Evolutionary conservation across 108 stramenopile species (phyloP).

Genomic region (Skeletonema marinoi): DNA sequence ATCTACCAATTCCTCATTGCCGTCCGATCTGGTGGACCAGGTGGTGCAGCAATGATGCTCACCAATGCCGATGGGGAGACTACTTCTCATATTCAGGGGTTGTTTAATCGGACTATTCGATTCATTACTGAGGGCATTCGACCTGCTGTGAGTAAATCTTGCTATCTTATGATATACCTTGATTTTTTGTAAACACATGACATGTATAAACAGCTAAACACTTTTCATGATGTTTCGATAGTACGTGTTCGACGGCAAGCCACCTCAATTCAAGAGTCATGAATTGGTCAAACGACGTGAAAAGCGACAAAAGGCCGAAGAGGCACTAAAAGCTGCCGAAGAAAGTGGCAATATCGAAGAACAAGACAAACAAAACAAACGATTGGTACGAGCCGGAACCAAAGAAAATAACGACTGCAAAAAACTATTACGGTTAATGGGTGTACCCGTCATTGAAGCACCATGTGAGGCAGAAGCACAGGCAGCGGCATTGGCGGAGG

Average conservation of each 20-base stretch:
- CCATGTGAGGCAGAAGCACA: conserved; percentile 99
- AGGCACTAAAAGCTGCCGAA: conserved; percentile 79
- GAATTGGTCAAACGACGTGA: conserved; percentile 91
- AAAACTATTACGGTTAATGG: conserved; percentile 91
- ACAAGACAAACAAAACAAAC: conserved; percentile 85
- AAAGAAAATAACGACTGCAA: conserved; percentile 93
- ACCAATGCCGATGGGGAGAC: conserved; percentile 94
- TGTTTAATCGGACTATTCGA: conserved; percentile 98
- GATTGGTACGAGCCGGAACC: conserved; percentile 82
- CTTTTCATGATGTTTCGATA: too few relatives aligned
- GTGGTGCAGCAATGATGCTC: conserved; percentile 68
- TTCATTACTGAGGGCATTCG: conserved; percentile 92
- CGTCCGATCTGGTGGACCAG: conserved; percentile 83
- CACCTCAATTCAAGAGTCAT: conserved; percentile 93
- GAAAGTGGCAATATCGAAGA: conserved; percentile 89
- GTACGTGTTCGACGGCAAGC: conserved; percentile 98
- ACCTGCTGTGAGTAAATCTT: conserved; percentile 58
- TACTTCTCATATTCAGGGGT: conserved; percentile 98
- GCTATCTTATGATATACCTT: too few relatives aligned
- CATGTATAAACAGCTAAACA: too few relatives aligned
- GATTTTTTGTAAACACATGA: too few relatives aligned
- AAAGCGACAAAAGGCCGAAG: conserved; percentile 93
- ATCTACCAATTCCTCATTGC: conserved; percentile 99
- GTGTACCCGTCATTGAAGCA: conserved; percentile 92
- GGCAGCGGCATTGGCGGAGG: conserved; percentile 89